Conservation (phyloP, 345 rosid species). For the Euphorbia pulcherrima region DNA sequence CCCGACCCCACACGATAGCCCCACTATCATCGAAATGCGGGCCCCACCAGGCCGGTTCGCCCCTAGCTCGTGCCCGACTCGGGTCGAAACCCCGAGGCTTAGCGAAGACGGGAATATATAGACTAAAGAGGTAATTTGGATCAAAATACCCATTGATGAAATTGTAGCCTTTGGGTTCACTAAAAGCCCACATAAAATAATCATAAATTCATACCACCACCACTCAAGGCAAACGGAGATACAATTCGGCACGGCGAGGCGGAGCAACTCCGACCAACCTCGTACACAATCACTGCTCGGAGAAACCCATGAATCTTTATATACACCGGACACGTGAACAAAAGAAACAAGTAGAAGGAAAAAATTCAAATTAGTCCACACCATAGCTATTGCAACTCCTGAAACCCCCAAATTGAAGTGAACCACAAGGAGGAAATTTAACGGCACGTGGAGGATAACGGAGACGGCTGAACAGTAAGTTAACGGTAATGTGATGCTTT, state of each 20-base stretch:
- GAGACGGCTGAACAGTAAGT: slow-evolving; percentile 86
- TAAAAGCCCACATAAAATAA: slow-evolving; percentile 78
- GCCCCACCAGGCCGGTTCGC: slow-evolving; percentile 79
- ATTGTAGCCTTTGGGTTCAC: slow-evolving; percentile 78
- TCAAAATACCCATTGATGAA: slow-evolving; percentile 94
- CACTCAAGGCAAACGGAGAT: slow-evolving; percentile 92
- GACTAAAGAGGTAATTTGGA: slow-evolving; percentile 83
- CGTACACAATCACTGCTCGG: slow-evolving; percentile 65
- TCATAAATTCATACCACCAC: slow-evolving; percentile 99
- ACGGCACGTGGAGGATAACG: slow-evolving; percentile 71
- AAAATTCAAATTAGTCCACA: slow-evolving; percentile 79
- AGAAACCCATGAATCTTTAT: slow-evolving; percentile 75
- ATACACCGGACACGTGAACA: slow-evolving; percentile 64
- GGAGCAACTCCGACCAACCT: slow-evolving; percentile 88
- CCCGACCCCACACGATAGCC: slow-evolving; percentile 49
- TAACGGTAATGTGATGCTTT: slow-evolving; percentile 77
- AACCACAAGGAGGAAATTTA: slow-evolving; percentile 69
- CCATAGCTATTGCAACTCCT: slow-evolving; percentile 89
- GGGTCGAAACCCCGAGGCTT: slow-evolving; percentile 83
- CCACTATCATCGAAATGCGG: slow-evolving; percentile 69
- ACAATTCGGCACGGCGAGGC: slow-evolving; percentile 84
- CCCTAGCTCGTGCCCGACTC: slow-evolving; percentile 89
- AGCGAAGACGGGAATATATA: slow-evolving; percentile 90
- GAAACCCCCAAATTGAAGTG: slow-evolving; percentile 76
- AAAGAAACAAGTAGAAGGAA: slow-evolving; percentile 59